Evolutionary conservation across 2,329 filamentous ascomycete genomes (phyloP).

Genomic region (Davidsoniella eucalypti): DNA sequence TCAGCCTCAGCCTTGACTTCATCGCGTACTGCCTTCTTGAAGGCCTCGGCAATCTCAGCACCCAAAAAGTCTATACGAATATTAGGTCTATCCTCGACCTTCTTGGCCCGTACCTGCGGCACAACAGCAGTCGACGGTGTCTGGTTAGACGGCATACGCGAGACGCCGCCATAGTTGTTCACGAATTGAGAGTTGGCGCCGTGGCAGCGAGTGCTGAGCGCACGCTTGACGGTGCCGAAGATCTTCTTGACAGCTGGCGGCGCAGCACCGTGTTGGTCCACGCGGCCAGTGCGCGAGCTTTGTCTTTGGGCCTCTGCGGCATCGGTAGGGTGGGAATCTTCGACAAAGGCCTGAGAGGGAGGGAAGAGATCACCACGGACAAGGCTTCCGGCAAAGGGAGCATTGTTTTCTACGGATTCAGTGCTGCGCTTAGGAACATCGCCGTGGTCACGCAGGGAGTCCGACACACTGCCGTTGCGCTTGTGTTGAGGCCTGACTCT

Average conservation of each 20-base stretch:
- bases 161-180: conserved; percentile 32
- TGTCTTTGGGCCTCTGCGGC: conserved; percentile 26
- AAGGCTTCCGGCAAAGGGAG: conserved; percentile 60
- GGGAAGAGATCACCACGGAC: conserved; percentile 76
- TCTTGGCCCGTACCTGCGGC: conserved; percentile 33
- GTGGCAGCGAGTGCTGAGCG: conserved; percentile 44
- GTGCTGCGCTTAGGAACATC: conserved; percentile 36
- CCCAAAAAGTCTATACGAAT: conserved; percentile 68
- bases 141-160: conserved; percentile 39
- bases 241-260: conserved; percentile 66
- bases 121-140: conserved; percentile 44
- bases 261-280: neutral
- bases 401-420: conserved; percentile 29
- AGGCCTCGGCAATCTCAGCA: conserved; percentile 62
- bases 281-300: neutral
- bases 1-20: conserved; percentile 27
- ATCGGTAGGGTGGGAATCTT: conserved; percentile 39
- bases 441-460: conserved; percentile 58
- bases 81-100: conserved; percentile 30
- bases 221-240: conserved; percentile 71
- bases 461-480: conserved; percentile 72
- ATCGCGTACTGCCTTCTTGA: conserved; percentile 57
- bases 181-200: neutral
- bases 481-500: conserved; percentile 51
- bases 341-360: conserved; percentile 66